Base-by-base conservation (phyloP, 306 rosid genomes). In the Sindora glabra region DNA sequence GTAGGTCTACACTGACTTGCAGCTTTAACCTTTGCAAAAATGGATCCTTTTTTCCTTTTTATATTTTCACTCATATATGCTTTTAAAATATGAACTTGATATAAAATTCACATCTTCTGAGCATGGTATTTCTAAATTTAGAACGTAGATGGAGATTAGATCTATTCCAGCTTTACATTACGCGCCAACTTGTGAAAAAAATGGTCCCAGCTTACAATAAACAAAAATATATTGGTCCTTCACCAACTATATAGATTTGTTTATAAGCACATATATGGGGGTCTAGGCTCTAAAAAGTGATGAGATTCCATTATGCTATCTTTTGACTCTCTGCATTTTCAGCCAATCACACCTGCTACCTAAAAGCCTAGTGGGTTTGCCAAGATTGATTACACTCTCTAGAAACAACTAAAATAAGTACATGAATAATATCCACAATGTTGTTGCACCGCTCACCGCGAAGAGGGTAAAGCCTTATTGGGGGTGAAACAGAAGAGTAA, bases 331-430 rank as follows among this genome's bases (percentile, higher is more conserved):
- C 36, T 42, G 68, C 48, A 33, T 29, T 34, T 32, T 47, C 23
- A 54, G 40, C 52, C 59, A 60, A 48, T 57, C 34, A 63, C 63
- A 68, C 75, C 63, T 74, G 64, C 67, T 40, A n/a, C n/a, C n/a
- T n/a, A n/a, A 13, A 32, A 55, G 41, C 29, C 5, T 45, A 13
- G 1, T 13, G 27, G 51, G 52, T n/a, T 46, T 56, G 44, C 13
- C 13, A 14, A 45, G 44, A 14, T 32, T 33, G 38, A 44, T 55
- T 25, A 55, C 63, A 14, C 9, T 40, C 55, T 10, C 34, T 30
- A 18, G 27, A 37, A 63, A 26, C 30, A 14, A 32, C 10, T 4
- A 14, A 42, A 12, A 5, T 2, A 13, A 18, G 2, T 12, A 29
- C 1, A 15, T 16, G 26, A n/a, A n/a, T n/a, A n/a, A n/a, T n/a